Evolutionary conservation across 495 filamentous ascomycete genomes (phyloP), one percentile per base, ranked within the genome.

Genomic region (Trichoderma orchidacearum): DNA sequence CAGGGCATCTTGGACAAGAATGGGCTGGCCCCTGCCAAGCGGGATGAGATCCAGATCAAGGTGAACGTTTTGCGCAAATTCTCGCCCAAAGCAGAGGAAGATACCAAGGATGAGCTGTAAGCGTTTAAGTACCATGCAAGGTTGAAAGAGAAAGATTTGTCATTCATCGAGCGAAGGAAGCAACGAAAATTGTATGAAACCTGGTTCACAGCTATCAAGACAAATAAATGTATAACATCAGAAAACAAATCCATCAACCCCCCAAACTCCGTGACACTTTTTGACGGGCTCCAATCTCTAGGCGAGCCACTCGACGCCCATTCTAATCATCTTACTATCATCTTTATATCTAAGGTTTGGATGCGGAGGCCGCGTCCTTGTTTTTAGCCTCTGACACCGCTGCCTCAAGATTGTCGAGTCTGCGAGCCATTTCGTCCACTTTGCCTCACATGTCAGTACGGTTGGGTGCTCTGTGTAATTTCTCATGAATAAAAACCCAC

Each of bases 341-440:
- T 27, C 41, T 9, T 28, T 35, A 25, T 30, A 12, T 53, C 35
- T 50, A 62, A 17, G 58, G 32, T 45, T 64, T 69, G 11, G 63
- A 56, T 55, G 65, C 59, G 35, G 60, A 62, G 3, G 60, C 59
- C 34, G 64, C 62, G 17, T 59, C 35, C 30, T 71, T 77, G 29
- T 78, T 74, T 53, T 74, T 74, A 54, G 67, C 74, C 9, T 73
- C 71, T 61, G 79, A 75, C 30, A 91, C 70, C 17, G 85, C 84
- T 38, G 85, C 76, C 68, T 97, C 92, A 31, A 97, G 80, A 52
- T 85, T 87, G 66, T 97, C 92, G 4, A 97, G 71, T 17, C 92
- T 85, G 58, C 85, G 77, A 12, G 89, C 85, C 92, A 97, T 96
- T 56, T 96, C 93, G 63, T 97, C 92, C 84, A 97, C 90, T 96